Base-by-base conservation (phyloP, 805 yeast species). In the Cyberlindnera amylophila region DNA sequence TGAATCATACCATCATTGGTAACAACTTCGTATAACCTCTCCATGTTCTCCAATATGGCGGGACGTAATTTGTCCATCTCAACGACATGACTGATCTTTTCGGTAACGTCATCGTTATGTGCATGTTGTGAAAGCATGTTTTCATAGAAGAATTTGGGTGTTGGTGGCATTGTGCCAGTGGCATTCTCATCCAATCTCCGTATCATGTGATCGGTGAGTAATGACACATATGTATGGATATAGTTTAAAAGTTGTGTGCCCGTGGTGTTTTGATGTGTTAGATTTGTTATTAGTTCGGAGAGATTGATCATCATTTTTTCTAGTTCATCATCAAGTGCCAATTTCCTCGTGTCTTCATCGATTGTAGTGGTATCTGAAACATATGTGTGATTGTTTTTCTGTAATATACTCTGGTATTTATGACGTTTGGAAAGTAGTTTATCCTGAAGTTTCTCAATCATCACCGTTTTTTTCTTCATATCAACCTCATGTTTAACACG, bases 401-500 rank as follows among this genome's bases (percentile, higher is more conserved):
- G 36, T 8, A 43, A 42, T 6, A 34, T 33, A n/a, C 36, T 43
- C 35, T 18, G 36, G 34, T 41, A 36, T 44, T 48, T 36, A 40
- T 32, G 23, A 29, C 38, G 45, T 39, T 27, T 47, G 38, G 14
- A 35, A 38, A 31, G 38, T 26, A 36, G 42, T 32, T 16, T 42
- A 17, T 56, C 53, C 27, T 51, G 58, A 12, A 57, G 46, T 18
- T 47, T 39, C 28, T 47, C 42, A 21, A 57, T 49, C 13, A 18
- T 21, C 8, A 44, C 8, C 8, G 36, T 41, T 31, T 54, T 52
- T 33, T 38, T 44, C 34, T 50, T 54, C 9, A 53, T 35, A n/a
- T 56, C 61, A 31, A 48, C 33, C 3, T 53, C 61, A 28, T 40
- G 46, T 30, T 50, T 53, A 10, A 42, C 32, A 24, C 42, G 45